phyloP scores from a whole-genome alignment of 345 rosid species.

The thale cress (Arabidopsis thaliana) region DNA sequence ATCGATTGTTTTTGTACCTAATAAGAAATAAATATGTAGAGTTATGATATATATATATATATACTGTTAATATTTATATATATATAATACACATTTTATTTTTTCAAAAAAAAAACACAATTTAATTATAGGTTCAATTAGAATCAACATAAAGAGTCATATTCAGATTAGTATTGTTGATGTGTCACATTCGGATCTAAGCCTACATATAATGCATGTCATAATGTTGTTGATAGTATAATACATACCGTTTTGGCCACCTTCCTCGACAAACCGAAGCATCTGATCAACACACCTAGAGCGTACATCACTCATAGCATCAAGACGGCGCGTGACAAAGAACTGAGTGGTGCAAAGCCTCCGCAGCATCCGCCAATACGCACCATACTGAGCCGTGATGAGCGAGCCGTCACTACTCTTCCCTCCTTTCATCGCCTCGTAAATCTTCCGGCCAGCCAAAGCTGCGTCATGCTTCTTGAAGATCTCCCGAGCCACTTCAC shows the following conservation, averaged over 20 bases:
- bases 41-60: background rate
- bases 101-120: no score
- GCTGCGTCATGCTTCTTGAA: conserved; percentile 75
- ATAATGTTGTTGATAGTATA: background rate
- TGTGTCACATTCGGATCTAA: no score
- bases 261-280: conserved; percentile 57
- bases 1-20: conserved; percentile 52
- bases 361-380: conserved; percentile 76
- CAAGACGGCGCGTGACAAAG: conserved; percentile 67
- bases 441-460: conserved; percentile 77
- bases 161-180: no score
- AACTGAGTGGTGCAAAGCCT: conserved; percentile 70
- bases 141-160: no score
- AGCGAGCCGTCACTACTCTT: conserved; percentile 60
- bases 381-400: conserved; percentile 78
- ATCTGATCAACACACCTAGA: conserved; percentile 57
- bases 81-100: background rate
- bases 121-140: no score
- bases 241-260: conserved; percentile 44
- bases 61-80: no score
- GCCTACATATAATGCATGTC: no score
- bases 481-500: conserved; percentile 68
- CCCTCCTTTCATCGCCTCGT: conserved; percentile 79
- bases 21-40: background rate
- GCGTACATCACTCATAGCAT: conserved; percentile 57